Conservation (phyloP, 371 early-diverging fungal species). For the Mucor circinelloides region DNA sequence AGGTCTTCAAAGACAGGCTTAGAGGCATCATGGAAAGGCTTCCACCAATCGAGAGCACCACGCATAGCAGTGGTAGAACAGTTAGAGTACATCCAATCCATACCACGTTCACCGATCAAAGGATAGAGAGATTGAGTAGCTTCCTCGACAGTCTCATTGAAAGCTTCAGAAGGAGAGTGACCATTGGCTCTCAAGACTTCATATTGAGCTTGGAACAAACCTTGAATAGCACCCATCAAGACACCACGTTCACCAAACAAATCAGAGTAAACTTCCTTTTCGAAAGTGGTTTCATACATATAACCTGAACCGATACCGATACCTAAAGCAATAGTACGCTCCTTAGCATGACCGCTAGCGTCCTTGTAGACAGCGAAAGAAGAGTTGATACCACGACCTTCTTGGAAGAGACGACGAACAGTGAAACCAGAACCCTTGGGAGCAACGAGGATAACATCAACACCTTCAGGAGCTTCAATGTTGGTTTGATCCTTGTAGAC, state of each 20-base stretch:
- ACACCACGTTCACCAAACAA: slow-evolving; percentile 97
- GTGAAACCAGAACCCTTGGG: slow-evolving; percentile 97
- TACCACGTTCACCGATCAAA: slow-evolving; percentile 94
- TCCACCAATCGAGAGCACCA: slow-evolving; percentile 98
- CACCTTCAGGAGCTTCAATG: slow-evolving; percentile 86
- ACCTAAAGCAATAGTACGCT: slow-evolving; percentile 91
- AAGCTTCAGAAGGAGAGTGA: slow-evolving; percentile 97
- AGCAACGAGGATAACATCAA: slow-evolving; percentile 95
- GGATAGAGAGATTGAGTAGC: slow-evolving; percentile 98
- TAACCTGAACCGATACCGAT: slow-evolving; percentile 96
- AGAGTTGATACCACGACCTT: slow-evolving; percentile 97
- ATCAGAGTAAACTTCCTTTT: slow-evolving; percentile 97
- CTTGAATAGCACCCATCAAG: slow-evolving; percentile 98
- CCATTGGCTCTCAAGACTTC: slow-evolving; percentile 93
- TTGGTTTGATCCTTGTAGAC: slow-evolving; percentile 93
- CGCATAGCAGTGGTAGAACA: slow-evolving; percentile 96
- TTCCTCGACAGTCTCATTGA: slow-evolving; percentile 99
- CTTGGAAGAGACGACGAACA: slow-evolving; percentile 94
- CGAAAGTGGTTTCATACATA: slow-evolving; percentile 95
- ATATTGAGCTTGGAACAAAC: slow-evolving; percentile 96
- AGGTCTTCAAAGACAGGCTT: slow-evolving; percentile 94
- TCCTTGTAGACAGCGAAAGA: slow-evolving; percentile 96
- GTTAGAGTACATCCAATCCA: slow-evolving; percentile 97
- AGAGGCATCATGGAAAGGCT: slow-evolving; percentile 89
- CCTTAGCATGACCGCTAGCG: slow-evolving; percentile 89